Percentiles rank a stretch among this genome's conserved stretches.
Conservation (phyloP, 1,139 yeast species). For the Pichia sp. region DNA sequence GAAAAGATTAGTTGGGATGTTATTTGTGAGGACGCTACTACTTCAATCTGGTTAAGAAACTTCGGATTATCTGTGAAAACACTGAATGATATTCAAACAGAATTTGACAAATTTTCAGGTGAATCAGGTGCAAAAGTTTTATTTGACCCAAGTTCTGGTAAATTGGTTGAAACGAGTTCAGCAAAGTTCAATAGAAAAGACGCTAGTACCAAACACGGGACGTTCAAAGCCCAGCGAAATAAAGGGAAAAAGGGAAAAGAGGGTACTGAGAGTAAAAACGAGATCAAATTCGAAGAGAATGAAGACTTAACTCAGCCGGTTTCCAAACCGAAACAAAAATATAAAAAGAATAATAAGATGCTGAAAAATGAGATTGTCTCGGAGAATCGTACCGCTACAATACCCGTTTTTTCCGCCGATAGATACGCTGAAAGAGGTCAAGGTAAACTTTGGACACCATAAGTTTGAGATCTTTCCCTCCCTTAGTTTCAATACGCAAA, state of each 20-base stretch:
- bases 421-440: constrained; percentile 47
- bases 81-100: constrained; percentile 48
- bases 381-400: neutral
- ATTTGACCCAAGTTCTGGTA: constrained; percentile 16
- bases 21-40: constrained; percentile 52
- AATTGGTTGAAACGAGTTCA: constrained; percentile 5
- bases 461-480: no score
- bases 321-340: no score
- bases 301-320: neutral
- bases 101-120: constrained; percentile 17
- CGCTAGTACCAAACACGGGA: neutral
- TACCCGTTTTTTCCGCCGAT: constrained; percentile 5
- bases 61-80: constrained; percentile 50
- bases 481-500: no score
- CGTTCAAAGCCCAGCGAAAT: constrained; percentile 34
- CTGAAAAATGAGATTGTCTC: neutral
- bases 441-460: constrained; percentile 47
- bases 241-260: constrained; percentile 18
- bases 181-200: neutral
- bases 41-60: constrained; percentile 53
- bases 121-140: constrained; percentile 9
- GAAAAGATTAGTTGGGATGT: constrained; percentile 44
- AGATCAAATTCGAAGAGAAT: neutral
- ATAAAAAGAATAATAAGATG: neutral
- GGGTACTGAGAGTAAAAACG: neutral